Evolutionary conservation across 2,329 filamentous ascomycete genomes (phyloP), one percentile per base, ranked within the genome.

Genomic region (Neofusicoccum parvum): DNA sequence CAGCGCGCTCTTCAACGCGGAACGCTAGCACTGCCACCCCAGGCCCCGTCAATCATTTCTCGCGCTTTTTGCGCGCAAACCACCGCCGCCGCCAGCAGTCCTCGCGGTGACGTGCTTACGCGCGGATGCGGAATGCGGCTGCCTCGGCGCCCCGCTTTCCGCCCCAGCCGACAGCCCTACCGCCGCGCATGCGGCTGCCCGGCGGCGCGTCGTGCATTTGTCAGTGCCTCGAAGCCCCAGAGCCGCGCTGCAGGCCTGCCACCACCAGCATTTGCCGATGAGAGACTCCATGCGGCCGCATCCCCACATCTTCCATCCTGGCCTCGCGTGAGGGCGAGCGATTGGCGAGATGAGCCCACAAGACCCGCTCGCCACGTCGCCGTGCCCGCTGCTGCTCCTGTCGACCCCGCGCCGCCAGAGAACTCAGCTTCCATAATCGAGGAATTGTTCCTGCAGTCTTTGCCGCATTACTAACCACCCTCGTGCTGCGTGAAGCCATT

Each of bases 21-120:
- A 45, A 45, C 43, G 43, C n/a, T n/a, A 39, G 56, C 56, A 60
- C 56, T 48, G 56, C 56, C 56, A 60, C 56, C 41, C 41, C 17
- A 37, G 32, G 39, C 39, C 10, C 10, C 3, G 17, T 53, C 3
- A 20, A 15, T 14, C 27, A 15, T 17, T 45, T 27, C 14, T 17
- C 12, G 37, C 14, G 37, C 37, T 39, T 39, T 39, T 39, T 39
- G 36, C 4, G 36, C 36, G 36, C 36, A 39, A 39, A 39, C 14
- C 37, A 11, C 37, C 11, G 3, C 37, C 10, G 14, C 6, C 3
- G 3, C 37, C 11, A 39, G 11, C 6, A 4, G 37, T 39, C 6
- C 37, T 11, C 3, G 5, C 3, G 37, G 3, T 39, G 37, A 39
- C 37, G 37, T 39, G 27, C 27, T 32, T 1, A 7, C 27, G 27